phyloP scores from a whole-genome alignment of 805 yeast species.

The Metschnikowia santaceciliae region DNA sequence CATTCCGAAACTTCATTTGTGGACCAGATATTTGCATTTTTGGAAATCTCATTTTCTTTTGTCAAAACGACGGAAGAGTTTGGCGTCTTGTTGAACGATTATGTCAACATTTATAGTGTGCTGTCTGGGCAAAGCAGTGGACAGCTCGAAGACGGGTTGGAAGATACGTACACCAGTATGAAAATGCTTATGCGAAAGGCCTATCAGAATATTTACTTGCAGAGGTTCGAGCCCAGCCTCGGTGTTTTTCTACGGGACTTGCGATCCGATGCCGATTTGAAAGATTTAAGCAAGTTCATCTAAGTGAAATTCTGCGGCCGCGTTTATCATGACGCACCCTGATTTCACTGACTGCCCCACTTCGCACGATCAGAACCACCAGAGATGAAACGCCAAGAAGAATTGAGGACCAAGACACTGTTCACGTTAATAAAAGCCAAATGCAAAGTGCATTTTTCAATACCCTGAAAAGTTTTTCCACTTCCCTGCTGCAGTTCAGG shows the following conservation, averaged over 20 bases:
- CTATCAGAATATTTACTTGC: constrained; percentile 34
- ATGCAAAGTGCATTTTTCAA: background rate
- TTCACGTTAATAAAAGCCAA: background rate
- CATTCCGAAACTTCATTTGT: constrained; percentile 26
- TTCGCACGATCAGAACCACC: background rate
- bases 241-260: constrained; percentile 49
- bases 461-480: no score
- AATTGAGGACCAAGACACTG: background rate
- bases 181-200: constrained; percentile 39
- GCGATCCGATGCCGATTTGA: constrained; percentile 48
- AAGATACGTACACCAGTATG: constrained; percentile 30
- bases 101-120: constrained; percentile 27
- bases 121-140: constrained; percentile 8
- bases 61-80: constrained; percentile 35
- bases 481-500: background rate
- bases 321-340: background rate
- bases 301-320: background rate
- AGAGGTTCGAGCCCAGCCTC: constrained; percentile 41
- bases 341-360: background rate
- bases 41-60: constrained; percentile 32
- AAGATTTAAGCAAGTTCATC: constrained; percentile 42
- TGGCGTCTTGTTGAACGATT: constrained; percentile 24
- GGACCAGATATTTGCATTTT: constrained; percentile 28
- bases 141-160: constrained; percentile 28
- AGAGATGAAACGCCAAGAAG: background rate